Percentiles rank a stretch among this genome's conserved stretches.
These are phyloP conservation scores for Cercospora zeae-maydis DNA, from an alignment of 2,329 filamentous ascomycete genomes.

Conservation along the genomic window DNA sequence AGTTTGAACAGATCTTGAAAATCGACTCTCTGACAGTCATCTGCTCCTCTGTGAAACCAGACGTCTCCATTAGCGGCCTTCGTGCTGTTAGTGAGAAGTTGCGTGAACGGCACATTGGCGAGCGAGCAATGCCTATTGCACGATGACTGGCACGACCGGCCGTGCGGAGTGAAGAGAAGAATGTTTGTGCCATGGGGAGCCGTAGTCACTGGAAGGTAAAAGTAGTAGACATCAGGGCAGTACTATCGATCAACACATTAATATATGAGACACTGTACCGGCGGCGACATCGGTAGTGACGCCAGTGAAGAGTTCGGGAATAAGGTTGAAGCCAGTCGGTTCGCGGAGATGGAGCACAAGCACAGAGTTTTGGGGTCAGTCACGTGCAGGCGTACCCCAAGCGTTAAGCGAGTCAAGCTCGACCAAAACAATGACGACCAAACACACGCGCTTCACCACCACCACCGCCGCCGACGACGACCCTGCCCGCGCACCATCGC, in stretches of 20 bases:
- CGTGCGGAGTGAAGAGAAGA: conserved; percentile 22
- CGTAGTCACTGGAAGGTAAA: not conserved
- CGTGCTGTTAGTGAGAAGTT: conserved; percentile 35
- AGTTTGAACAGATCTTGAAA: conserved; percentile 63
- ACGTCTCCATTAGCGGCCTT: conserved; percentile 63
- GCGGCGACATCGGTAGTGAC: conserved; percentile 5
- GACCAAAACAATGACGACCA: conserved; percentile 9
- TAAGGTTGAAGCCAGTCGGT: not conserved
- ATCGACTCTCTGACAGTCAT: conserved; percentile 69
- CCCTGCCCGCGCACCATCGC: conserved; percentile 1
- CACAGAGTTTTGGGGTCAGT: not conserved
- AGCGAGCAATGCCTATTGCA: not conserved
- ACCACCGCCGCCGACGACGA: not conserved
- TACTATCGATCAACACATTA: not conserved
- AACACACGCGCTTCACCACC: conserved; percentile 11
- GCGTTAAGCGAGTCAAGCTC: not conserved
- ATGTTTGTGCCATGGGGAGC: conserved; percentile 21
- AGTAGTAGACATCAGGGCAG: not conserved
- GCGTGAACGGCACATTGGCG: conserved; percentile 22
- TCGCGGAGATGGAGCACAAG: not conserved
- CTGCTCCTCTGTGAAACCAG: conserved; percentile 69
- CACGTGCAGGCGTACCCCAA: not conserved
- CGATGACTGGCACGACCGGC: not conserved
- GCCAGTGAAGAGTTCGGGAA: conserved; percentile 1
- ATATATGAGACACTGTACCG: not conserved